Conservation (phyloP, 225 moss, liverwort and hornwort genomes). For the Asterella californica region DNA sequence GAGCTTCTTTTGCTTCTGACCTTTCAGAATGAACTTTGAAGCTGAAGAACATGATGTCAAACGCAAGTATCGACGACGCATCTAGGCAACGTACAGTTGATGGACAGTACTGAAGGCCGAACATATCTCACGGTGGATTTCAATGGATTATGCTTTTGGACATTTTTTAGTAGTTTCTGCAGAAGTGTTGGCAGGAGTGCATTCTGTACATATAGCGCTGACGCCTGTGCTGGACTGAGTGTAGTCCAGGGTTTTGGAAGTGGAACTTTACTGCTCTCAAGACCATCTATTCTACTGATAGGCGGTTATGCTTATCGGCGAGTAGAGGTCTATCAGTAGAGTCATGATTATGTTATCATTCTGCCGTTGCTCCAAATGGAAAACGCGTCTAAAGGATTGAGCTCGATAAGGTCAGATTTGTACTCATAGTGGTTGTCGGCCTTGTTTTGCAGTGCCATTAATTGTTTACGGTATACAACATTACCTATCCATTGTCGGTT, state of each 20-base stretch:
- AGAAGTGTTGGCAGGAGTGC: not conserved
- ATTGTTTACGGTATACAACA: slow-evolving; percentile 76
- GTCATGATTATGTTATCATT: not conserved
- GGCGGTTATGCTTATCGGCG: not conserved
- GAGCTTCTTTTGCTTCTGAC: not conserved
- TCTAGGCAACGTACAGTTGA: not conserved
- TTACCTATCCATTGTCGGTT: slow-evolving; percentile 81
- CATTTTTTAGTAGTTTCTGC: not conserved
- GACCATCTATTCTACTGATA: too few species aligned
- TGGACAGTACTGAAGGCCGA: not conserved
- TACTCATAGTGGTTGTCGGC: not conserved
- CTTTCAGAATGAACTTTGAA: not conserved
- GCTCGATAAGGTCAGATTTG: not conserved
- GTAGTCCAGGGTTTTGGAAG: too few species aligned
- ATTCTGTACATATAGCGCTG: not conserved
- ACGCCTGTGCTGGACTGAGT: not conserved
- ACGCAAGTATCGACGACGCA: not conserved
- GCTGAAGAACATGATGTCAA: not conserved
- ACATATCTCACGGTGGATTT: not conserved
- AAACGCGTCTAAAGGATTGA: not conserved
- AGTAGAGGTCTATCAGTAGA: not conserved
- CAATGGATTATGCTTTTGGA: not conserved
- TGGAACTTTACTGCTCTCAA: not conserved
- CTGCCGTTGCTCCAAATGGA: not conserved
- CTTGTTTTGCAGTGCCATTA: slow-evolving; percentile 63